Evolutionary conservation across 169 alveolate species (phyloP), one percentile per base, ranked within the genome.

Genomic region (Amoebophrya sp.): DNA sequence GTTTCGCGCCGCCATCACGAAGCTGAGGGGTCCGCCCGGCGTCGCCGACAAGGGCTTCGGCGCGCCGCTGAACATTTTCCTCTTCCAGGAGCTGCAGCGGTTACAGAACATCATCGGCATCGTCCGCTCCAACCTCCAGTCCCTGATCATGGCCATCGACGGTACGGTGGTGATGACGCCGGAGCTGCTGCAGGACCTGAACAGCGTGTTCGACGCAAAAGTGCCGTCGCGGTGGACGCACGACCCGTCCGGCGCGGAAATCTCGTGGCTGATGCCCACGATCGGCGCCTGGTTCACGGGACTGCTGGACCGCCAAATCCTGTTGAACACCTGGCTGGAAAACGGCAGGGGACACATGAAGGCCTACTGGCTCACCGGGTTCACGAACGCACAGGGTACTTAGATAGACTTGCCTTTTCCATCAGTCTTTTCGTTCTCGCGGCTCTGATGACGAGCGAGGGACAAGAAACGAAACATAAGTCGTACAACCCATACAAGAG

Each of bases 241-340:
- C 94, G 99, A 98, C 94, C 99, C 99, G 69, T 96, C 98, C 88
- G 99, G 99, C 26, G 98, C 99, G 0, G 99, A 98, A 94, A 97
- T 98, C 88, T 96, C 99, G 15, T 98, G 99, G 99, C 95, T 98
- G 78, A 95, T 97, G 45, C 97, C 98, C 67, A 95, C 96, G 69
- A 96, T 98, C n/a, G 98, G 98, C 88, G 93, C 96, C 29, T 98
- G 99, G 99, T 95, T 96, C 92, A 96, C 97, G 89, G 98, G 99
- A 38, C 96, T 98, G 91, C 92, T 95, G 89, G 97, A 96, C 90
- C 96, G 99, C 92, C 96, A 96, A 40, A 96, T 95, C 91, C 97
- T 96, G 96, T 95, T 98, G 88, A 95, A 95, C 93, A 95, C 95
- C 93, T 98, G 99, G 99, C 95, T 97, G 58, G 93, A 95, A 50